These are phyloP conservation scores for Rhizophagus clarus DNA, from an alignment of 192 early-diverging fungal genomes.

Conservation along the genomic window DNA sequence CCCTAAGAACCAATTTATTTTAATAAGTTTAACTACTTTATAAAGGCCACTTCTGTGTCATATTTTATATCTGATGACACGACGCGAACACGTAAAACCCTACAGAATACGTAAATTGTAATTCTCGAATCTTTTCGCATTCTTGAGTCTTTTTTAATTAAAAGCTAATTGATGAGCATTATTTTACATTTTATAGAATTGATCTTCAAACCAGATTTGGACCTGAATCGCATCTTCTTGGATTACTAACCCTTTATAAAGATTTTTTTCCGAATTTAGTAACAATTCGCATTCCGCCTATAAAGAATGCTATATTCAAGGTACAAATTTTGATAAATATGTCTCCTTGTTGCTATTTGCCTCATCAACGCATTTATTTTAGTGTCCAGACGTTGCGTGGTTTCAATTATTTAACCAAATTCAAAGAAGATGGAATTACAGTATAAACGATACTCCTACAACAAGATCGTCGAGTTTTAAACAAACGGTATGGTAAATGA, in stretches of 20 bases:
- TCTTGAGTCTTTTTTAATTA: not conserved
- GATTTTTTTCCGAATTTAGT: slow-evolving; percentile 49
- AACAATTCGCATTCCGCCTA: slow-evolving; percentile 34
- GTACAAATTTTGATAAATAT: not conserved
- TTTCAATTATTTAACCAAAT: slow-evolving; percentile 35
- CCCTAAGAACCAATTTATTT: not conserved
- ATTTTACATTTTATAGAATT: slow-evolving; percentile 34
- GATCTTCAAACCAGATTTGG: slow-evolving; percentile 40
- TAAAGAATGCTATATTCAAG: slow-evolving; percentile 44
- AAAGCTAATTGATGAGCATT: not conserved
- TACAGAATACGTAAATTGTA: slow-evolving; percentile 56
- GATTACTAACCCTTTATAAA: slow-evolving; percentile 51
- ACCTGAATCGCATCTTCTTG: slow-evolving; percentile 44
- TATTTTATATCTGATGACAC: slow-evolving; percentile 54
- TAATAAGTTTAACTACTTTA: not conserved
- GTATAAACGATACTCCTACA: slow-evolving; percentile 1
- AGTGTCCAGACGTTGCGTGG: slow-evolving; percentile 44
- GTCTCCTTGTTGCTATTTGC: not conserved
- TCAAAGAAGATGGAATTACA: slow-evolving; percentile 42
- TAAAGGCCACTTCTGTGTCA: slow-evolving; percentile 49
- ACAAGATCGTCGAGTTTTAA: slow-evolving; percentile 13
- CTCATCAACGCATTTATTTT: not conserved
- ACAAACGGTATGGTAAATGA: not conserved
- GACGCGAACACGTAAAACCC: slow-evolving; percentile 49
- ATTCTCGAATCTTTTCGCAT: not conserved